A percentile compares a stretch with the other conserved stretches of the same genome.
Conservation (phyloP, 75 land plant genomes). For the Cunninghamia lanceolata region DNA sequence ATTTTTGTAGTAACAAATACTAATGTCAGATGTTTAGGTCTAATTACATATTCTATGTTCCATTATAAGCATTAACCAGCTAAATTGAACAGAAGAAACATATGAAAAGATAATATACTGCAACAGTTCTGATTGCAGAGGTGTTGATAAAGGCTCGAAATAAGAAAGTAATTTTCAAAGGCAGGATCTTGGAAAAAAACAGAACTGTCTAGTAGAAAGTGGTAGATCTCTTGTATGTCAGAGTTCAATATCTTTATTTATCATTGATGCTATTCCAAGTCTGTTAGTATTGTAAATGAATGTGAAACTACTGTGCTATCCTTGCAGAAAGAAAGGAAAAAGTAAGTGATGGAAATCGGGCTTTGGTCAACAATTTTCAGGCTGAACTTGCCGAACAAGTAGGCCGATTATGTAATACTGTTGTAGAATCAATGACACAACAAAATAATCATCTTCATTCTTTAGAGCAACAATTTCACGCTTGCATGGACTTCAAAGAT, state of each 20-base stretch:
- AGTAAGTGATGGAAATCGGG: slow-evolving; percentile 60
- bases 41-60: background rate
- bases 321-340: slow-evolving; percentile 65
- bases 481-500: slow-evolving; percentile 47
- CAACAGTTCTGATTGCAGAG: background rate
- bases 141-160: background rate
- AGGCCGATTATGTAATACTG: slow-evolving; percentile 40
- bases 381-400: slow-evolving; percentile 53
- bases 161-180: background rate
- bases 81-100: background rate
- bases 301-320: background rate
- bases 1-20: background rate
- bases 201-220: background rate
- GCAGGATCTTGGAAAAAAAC: background rate
- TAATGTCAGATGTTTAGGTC: background rate
- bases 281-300: background rate
- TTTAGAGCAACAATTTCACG: slow-evolving; percentile 61
- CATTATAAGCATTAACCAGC: background rate
- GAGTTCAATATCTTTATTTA: background rate
- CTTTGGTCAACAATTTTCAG: slow-evolving; percentile 58
- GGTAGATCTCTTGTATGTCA: background rate
- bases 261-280: background rate
- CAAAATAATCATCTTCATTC: slow-evolving; percentile 64
- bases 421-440: slow-evolving; percentile 41
- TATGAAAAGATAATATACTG: background rate